These are phyloP conservation scores for Evernia prunastri DNA, from an alignment of 495 filamentous ascomycete genomes.

Conservation along the genomic window DNA sequence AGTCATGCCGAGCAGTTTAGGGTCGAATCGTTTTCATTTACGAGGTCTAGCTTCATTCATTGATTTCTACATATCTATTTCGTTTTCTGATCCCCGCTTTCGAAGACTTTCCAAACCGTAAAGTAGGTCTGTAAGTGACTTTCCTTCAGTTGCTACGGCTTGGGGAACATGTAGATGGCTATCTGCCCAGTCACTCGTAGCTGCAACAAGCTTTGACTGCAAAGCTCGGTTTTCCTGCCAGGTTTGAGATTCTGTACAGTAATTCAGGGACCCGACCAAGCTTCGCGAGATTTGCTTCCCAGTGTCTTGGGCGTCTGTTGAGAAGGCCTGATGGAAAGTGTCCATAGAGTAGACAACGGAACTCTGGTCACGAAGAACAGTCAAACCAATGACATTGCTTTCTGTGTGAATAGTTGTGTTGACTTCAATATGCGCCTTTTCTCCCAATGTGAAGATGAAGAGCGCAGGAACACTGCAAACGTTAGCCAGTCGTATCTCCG, in stretches of 20 bases:
- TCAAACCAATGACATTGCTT: constrained; percentile 58
- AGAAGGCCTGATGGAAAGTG: constrained; percentile 37
- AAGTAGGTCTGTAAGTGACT: constrained; percentile 44
- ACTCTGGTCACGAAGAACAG: constrained; percentile 29
- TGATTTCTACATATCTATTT: constrained; percentile 4
- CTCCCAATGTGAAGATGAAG: constrained; percentile 48
- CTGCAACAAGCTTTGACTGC: constrained; percentile 9
- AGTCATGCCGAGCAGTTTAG: not conserved
- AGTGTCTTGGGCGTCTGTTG: constrained; percentile 33
- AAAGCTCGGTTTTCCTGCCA: not conserved
- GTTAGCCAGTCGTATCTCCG: constrained; percentile 23
- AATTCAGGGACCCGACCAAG: constrained; percentile 7
- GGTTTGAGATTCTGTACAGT: not conserved
- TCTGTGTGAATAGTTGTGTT: constrained; percentile 42
- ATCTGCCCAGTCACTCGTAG: constrained; percentile 9
- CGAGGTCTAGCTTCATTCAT: not conserved
- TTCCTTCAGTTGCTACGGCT: constrained; percentile 10
- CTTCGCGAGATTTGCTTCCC: not conserved
- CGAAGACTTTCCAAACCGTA: constrained; percentile 69
- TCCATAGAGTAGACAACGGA: constrained; percentile 55
- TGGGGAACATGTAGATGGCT: constrained; percentile 1
- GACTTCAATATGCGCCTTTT: constrained; percentile 39
- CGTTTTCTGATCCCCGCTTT: constrained; percentile 51
- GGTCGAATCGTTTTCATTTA: not conserved
- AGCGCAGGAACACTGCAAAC: constrained; percentile 40